phyloP scores from a whole-genome alignment of 345 rosid species.

The Crucihimalaya himalaica region DNA sequence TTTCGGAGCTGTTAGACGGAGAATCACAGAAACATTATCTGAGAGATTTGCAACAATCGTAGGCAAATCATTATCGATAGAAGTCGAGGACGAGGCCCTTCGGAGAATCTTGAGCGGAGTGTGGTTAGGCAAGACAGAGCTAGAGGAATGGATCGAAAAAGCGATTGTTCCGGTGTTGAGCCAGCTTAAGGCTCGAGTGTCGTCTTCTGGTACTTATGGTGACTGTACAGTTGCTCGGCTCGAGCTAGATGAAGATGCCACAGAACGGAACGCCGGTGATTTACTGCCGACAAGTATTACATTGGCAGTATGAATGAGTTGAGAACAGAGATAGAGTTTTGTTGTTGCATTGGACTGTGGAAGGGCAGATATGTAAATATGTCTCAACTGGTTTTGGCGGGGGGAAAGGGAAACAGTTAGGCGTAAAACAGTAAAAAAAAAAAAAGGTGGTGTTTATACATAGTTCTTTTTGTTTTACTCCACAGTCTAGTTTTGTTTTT shows the following conservation, averaged over 20 bases:
- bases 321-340: constrained; percentile 16
- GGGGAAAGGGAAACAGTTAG: constrained; percentile 33
- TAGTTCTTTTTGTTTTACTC: constrained; percentile 21
- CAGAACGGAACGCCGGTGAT: constrained; percentile 24
- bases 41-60: constrained; percentile 50
- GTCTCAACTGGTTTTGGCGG: constrained; percentile 44
- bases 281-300: constrained; percentile 37
- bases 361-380: constrained; percentile 39
- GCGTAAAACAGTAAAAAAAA: constrained; percentile 22
- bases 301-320: constrained; percentile 26
- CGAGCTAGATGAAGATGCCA: constrained; percentile 34
- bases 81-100: constrained; percentile 69
- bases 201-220: constrained; percentile 33
- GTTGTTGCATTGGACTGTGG: constrained; percentile 18
- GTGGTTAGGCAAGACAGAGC: constrained; percentile 62
- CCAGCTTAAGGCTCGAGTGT: constrained; percentile 49
- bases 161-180: constrained; percentile 67
- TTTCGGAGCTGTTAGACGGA: constrained; percentile 55
- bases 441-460: constrained; percentile 30
- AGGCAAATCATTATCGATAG: constrained; percentile 46
- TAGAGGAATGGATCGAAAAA: constrained; percentile 80
- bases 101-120: constrained; percentile 71
- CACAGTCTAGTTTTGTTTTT: constrained; percentile 9
- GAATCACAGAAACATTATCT: constrained; percentile 46
- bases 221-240: constrained; percentile 39